A percentile compares a stretch with the other conserved stretches of the same genome.
These are phyloP conservation scores for Tolypocladium sp. DNA, from an alignment of 2,329 filamentous ascomycete genomes.

Conservation along the genomic window DNA sequence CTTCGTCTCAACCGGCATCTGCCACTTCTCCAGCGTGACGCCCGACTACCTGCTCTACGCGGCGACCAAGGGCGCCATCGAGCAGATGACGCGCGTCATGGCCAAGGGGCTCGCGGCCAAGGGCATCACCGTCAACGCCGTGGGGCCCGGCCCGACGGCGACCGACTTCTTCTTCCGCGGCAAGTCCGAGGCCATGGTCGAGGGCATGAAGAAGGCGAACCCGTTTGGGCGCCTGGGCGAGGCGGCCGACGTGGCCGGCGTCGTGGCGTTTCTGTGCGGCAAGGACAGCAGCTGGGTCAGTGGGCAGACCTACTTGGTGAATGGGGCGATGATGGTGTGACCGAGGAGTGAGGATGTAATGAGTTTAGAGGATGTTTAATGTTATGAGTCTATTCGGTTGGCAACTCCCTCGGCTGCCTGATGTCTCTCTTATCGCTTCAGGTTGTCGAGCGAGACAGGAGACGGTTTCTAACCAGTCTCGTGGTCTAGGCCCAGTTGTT, in stretches of 20 bases:
- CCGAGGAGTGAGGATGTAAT: too few species aligned
- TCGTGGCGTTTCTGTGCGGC: slow-evolving; percentile 9
- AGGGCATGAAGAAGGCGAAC: slow-evolving; percentile 21
- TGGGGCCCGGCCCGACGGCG: slow-evolving; percentile 34
- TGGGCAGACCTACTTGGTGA: slow-evolving; percentile 11
- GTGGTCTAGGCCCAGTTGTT: too few species aligned
- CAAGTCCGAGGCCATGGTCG: slow-evolving; percentile 36
- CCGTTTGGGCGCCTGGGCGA: slow-evolving; percentile 11
- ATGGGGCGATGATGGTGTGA: slow-evolving; percentile 5
- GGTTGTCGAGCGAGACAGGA: too few species aligned
- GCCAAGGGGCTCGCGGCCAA: slow-evolving; percentile 44
- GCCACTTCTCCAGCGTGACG: slow-evolving; percentile 25
- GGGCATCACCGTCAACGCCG: slow-evolving; percentile 38
- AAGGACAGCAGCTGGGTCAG: slow-evolving; percentile 10
- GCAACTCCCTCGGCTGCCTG: too few species aligned
- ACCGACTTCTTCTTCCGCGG: slow-evolving; percentile 46
- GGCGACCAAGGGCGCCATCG: slow-evolving; percentile 49
- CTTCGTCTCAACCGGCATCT: slow-evolving; percentile 38
- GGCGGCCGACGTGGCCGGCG: slow-evolving; percentile 10
- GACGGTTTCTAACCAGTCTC: too few species aligned
- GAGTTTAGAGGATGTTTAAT: too few species aligned
- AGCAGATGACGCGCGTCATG: slow-evolving; percentile 46
- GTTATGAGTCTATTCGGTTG: too few species aligned
- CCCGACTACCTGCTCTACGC: slow-evolving; percentile 42
- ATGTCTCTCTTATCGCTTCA: too few species aligned